Percentiles rank a stretch among this genome's conserved stretches.
Evolutionary conservation across 345 rosid genomes (phyloP).

Genomic region (Melaleuca alternifolia): DNA sequence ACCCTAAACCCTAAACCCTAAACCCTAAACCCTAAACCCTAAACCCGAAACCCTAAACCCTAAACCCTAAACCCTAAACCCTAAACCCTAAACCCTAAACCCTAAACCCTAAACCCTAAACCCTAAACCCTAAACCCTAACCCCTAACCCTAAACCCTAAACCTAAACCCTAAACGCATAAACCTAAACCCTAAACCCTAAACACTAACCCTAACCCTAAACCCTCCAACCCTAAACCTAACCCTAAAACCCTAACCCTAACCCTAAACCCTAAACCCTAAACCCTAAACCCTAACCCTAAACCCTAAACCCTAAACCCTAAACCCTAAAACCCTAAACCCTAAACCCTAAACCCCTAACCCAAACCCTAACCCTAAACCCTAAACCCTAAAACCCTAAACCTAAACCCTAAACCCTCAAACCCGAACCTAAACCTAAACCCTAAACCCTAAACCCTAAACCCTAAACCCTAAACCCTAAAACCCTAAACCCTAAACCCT

Average conservation of each 20-base stretch:
- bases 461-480: constrained; percentile 9
- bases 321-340: constrained; percentile 13
- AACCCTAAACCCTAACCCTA: constrained; percentile 5
- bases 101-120: constrained; percentile 7
- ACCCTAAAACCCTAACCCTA: constrained; percentile 10
- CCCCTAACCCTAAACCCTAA: constrained; percentile 2
- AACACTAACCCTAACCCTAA: constrained; percentile 5
- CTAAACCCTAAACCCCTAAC: constrained; percentile 15
- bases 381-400: constrained; percentile 8
- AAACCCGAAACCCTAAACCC: background rate
- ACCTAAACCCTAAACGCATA: background rate
- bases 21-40: constrained; percentile 15
- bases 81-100: constrained; percentile 2
- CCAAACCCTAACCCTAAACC: constrained; percentile 16
- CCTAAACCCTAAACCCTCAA: background rate
- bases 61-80: constrained; percentile 9
- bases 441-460: constrained; percentile 12
- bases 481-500: constrained; percentile 8
- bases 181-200: background rate
- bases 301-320: constrained; percentile 16
- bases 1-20: constrained; percentile 10
- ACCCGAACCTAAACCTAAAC: constrained; percentile 6
- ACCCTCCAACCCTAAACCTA: no score
- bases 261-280: constrained; percentile 13
- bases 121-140: no score